These are phyloP conservation scores for Leptomonas pyrrhocoris DNA, from an alignment of 208 protist species.

Conservation along the genomic window DNA sequence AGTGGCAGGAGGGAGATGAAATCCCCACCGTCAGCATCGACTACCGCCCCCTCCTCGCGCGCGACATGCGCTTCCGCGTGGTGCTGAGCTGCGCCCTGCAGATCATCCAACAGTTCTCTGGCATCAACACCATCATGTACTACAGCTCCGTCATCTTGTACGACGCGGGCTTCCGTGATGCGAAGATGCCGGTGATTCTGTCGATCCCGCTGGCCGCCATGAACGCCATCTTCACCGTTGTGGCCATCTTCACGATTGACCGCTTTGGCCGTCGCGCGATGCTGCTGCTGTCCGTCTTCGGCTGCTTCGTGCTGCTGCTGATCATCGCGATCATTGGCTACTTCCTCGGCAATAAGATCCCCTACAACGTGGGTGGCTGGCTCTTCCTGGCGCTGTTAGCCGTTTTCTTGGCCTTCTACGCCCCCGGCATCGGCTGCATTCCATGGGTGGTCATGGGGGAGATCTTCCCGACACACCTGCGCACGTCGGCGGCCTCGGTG, in stretches of 20 bases:
- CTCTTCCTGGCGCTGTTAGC: constrained; percentile 76
- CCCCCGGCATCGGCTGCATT: constrained; percentile 88
- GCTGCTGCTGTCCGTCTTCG: constrained; percentile 72
- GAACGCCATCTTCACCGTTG: constrained; percentile 85
- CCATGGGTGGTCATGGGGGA: constrained; percentile 92
- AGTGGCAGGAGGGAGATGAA: constrained; percentile 46
- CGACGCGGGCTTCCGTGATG: constrained; percentile 77
- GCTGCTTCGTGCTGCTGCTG: constrained; percentile 62
- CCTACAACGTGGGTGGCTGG: constrained; percentile 68
- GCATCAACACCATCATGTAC: constrained; percentile 95
- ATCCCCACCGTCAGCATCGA: constrained; percentile 50
- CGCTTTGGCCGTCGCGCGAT: constrained; percentile 72
- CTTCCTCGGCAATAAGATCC: constrained; percentile 57
- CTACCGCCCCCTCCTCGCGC: constrained; percentile 56
- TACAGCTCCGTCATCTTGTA: constrained; percentile 91
- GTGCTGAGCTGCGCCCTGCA: constrained; percentile 86
- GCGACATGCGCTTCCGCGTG: constrained; percentile 71
- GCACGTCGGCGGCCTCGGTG: constrained; percentile 78
- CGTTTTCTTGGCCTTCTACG: constrained; percentile 87
- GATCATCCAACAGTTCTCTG: constrained; percentile 91
- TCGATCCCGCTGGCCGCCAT: constrained; percentile 87
- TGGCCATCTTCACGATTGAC: constrained; percentile 86
- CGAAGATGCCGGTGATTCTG: constrained; percentile 79
- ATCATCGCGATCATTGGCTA: constrained; percentile 70
- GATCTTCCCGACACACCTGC: constrained; percentile 87